phyloP scores from a whole-genome alignment of 441 rosid genomes.

The Croton setiger region DNA sequence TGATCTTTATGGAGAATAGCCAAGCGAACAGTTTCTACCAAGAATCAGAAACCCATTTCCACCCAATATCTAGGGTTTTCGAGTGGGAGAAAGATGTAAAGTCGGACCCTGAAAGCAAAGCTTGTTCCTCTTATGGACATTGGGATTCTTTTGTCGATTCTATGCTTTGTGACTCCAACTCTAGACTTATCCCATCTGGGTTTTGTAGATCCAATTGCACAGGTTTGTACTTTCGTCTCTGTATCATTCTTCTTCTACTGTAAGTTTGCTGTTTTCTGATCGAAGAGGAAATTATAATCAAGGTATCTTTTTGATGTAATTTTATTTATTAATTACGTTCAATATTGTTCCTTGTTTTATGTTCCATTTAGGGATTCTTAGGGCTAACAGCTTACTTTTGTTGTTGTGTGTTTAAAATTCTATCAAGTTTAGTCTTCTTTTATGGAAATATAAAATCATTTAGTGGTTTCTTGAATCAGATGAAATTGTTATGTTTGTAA shows the following conservation, averaged over 20 bases:
- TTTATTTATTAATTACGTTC: neutral
- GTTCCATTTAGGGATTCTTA: neutral
- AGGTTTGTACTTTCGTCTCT: constrained; percentile 34
- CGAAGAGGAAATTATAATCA: neutral
- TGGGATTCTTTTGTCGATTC: constrained; percentile 45
- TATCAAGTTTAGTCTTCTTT: neutral
- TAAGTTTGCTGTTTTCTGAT: neutral
- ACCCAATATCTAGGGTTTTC: constrained; percentile 28
- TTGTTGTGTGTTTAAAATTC: neutral
- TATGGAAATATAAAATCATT: neutral
- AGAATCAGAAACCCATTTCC: constrained; percentile 23
- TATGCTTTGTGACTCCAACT: constrained; percentile 70
- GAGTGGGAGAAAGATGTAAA: constrained; percentile 30
- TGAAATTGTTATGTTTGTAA: constrained; percentile 62
- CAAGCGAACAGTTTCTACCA: constrained; percentile 20
- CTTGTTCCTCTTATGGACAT: constrained; percentile 32
- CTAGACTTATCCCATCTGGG: constrained; percentile 54
- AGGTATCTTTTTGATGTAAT: neutral
- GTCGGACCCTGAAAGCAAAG: constrained; percentile 34
- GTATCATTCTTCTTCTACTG: neutral
- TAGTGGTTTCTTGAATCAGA: constrained; percentile 37
- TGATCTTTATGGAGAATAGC: constrained; percentile 40
- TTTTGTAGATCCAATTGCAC: constrained; percentile 40
- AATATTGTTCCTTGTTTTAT: neutral
- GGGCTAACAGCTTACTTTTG: neutral